A percentile compares a stretch with the other conserved stretches of the same genome.
Evolutionary conservation across 2,329 filamentous ascomycete species (phyloP).

Genomic region (Trichoderma sp.): DNA sequence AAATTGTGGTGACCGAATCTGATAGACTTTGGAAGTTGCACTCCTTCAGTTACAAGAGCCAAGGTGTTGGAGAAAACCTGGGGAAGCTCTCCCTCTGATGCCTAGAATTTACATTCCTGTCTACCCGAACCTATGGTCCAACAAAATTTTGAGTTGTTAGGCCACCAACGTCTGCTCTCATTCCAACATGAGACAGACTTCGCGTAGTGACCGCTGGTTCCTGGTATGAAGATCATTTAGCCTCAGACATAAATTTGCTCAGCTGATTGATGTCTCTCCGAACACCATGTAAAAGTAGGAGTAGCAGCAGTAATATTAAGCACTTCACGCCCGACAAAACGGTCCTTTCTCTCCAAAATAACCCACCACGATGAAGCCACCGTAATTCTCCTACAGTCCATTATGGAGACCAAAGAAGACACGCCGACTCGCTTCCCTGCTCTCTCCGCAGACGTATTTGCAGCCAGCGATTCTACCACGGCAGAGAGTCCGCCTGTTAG

Average conservation of each 20-base stretch:
- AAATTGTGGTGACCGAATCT: not conserved
- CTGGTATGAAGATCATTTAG: not conserved
- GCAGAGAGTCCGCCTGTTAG: slow-evolving; percentile 19
- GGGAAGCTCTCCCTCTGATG: not conserved
- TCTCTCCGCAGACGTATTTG: slow-evolving; percentile 11
- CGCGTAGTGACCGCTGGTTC: not conserved
- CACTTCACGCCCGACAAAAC: not conserved
- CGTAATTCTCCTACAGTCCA: not conserved
- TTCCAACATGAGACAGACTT: not conserved
- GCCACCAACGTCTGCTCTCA: not conserved
- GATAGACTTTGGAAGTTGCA: not conserved
- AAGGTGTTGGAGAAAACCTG: not conserved
- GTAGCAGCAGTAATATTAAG: not conserved
- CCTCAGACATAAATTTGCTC: not conserved
- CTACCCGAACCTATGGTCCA: not conserved
- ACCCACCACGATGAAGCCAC: not conserved
- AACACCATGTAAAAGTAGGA: not conserved
- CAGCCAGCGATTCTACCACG: slow-evolving; percentile 15
- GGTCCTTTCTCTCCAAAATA: not conserved
- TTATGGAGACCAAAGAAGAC: slow-evolving; percentile 21
- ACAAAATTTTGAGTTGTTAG: not conserved
- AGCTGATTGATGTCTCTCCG: not conserved
- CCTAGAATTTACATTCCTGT: not conserved
- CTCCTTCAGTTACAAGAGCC: not conserved
- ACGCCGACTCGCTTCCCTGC: slow-evolving; percentile 18